phyloP scores from a whole-genome alignment of 2,329 filamentous ascomycete species.

The Intubia oerlemansii region DNA sequence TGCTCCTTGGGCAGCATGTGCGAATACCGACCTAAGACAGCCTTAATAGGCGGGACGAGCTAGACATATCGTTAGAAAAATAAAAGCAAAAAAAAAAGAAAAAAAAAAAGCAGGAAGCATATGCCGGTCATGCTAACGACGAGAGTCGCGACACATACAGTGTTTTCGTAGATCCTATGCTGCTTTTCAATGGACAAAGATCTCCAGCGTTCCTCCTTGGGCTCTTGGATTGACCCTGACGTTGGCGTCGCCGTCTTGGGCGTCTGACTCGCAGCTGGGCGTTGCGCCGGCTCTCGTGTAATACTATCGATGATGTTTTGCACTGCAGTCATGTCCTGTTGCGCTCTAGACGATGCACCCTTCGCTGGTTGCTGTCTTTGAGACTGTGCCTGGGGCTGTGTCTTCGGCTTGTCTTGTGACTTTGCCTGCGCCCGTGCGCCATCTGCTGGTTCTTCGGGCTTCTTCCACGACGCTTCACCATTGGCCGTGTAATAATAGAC shows the following conservation, averaged over 20 bases:
- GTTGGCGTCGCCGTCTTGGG: conserved; percentile 42
- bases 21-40: conserved; percentile 71
- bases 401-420: no score
- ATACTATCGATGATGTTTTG: conserved; percentile 76
- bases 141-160: conserved; percentile 50
- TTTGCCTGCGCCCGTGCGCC: conserved; percentile 36
- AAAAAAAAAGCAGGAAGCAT: background rate
- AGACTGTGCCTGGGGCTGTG: no score
- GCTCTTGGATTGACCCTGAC: no score
- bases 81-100: no score
- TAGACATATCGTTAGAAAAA: no score
- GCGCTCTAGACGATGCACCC: no score
- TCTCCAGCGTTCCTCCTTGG: conserved; percentile 51
- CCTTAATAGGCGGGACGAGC: conserved; percentile 70
- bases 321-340: conserved; percentile 47
- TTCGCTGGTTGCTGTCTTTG: no score
- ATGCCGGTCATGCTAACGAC: no score
- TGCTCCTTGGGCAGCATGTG: conserved; percentile 70
- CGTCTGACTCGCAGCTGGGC: conserved; percentile 35
- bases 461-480: conserved; percentile 63
- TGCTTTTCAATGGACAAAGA: conserved; percentile 59
- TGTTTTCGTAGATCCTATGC: conserved; percentile 88
- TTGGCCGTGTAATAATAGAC: conserved; percentile 71
- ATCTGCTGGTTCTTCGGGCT: conserved; percentile 46
- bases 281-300: conserved; percentile 40